These are phyloP conservation scores for Acanthamoeba culbertsoni DNA, from an alignment of 208 protist genomes.

Conservation along the genomic window DNA sequence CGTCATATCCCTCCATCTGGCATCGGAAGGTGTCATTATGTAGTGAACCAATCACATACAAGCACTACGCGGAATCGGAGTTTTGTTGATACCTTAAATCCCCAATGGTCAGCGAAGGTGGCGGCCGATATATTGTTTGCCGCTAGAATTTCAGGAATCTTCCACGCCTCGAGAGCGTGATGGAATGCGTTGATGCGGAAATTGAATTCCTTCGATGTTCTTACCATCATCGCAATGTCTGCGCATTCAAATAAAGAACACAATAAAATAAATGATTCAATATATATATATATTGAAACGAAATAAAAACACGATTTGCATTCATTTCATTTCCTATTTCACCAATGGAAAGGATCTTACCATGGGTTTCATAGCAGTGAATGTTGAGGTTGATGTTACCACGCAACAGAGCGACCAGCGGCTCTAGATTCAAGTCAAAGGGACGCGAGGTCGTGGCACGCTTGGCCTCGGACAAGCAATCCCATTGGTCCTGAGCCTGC, in stretches of 20 bases:
- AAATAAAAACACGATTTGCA: too few relatives aligned
- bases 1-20: conserved; percentile 61
- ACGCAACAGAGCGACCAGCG: conserved; percentile 43
- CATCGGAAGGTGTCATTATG: neutral
- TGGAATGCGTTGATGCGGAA: conserved; percentile 71
- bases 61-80: too few relatives aligned
- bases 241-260: too few relatives aligned
- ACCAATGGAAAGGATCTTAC: too few relatives aligned
- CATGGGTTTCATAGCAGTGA: conserved; percentile 69
- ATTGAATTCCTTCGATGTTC: conserved; percentile 61
- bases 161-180: conserved; percentile 73
- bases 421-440: conserved; percentile 46
- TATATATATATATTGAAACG: neutral
- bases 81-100: conserved; percentile 69
- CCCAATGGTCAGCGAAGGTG: conserved; percentile 71
- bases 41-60: too few relatives aligned
- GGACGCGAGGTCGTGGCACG: conserved; percentile 1
- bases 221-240: conserved; percentile 72
- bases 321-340: too few relatives aligned
- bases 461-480: neutral
- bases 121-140: conserved; percentile 51
- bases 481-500: conserved; percentile 17
- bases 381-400: conserved; percentile 56
- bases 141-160: conserved; percentile 61
- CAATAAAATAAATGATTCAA: neutral